Percentiles rank a stretch among this genome's conserved stretches.
Conservation (phyloP, 2,329 filamentous ascomycete genomes). For the Penicillium freii region DNA sequence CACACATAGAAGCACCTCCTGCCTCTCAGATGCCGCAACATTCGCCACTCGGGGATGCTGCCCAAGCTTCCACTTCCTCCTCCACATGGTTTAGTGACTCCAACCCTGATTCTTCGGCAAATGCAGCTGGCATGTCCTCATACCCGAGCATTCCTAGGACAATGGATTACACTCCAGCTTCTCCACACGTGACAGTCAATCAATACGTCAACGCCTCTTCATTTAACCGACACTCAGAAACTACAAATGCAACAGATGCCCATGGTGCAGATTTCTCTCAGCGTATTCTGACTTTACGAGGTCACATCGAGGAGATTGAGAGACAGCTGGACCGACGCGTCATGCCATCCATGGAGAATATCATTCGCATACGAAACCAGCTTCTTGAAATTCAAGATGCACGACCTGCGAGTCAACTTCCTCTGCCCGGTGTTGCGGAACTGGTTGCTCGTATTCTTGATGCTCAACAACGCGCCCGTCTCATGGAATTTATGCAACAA, state of each 20-base stretch:
- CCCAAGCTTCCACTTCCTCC: background rate
- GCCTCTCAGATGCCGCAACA: background rate
- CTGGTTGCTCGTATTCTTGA: conserved; percentile 16
- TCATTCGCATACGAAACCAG: conserved; percentile 31
- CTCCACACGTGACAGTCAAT: background rate
- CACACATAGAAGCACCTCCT: background rate
- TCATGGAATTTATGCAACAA: background rate
- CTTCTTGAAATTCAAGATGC: conserved; percentile 35
- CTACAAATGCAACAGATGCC: background rate
- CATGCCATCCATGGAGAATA: conserved; percentile 31
- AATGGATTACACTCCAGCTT: background rate
- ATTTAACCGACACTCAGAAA: background rate
- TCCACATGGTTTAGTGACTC: background rate
- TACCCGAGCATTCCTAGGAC: background rate
- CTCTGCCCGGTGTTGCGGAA: conserved; percentile 23
- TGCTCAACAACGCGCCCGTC: background rate
- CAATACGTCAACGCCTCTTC: background rate
- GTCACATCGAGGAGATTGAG: conserved; percentile 30
- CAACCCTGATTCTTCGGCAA: background rate
- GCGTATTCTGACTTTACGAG: conserved; percentile 5
- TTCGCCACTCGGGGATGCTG: background rate
- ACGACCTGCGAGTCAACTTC: conserved; percentile 28
- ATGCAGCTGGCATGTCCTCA: background rate
- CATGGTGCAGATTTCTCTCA: background rate
- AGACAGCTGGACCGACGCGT: conserved; percentile 29